phyloP scores from a whole-genome alignment of 2,329 filamentous ascomycete species.

The Pezicula neosporulosa region DNA sequence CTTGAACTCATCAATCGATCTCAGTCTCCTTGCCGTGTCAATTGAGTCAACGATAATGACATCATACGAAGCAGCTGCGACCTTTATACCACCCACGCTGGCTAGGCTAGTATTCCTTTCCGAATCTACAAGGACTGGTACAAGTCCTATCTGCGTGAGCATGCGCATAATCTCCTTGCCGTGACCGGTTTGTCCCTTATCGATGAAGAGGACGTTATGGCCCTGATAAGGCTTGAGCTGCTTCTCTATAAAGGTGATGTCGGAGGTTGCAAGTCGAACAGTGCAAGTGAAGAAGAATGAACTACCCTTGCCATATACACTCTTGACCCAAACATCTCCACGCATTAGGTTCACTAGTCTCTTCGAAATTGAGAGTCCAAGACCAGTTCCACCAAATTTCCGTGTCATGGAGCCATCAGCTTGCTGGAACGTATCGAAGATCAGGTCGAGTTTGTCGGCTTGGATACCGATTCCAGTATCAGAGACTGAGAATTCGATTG shows the following conservation, averaged over 20 bases:
- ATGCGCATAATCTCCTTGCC: conserved; percentile 74
- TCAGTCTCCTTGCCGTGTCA: conserved; percentile 79
- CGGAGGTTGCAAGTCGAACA: conserved; percentile 78
- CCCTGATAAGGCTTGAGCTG: conserved; percentile 87
- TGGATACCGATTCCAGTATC: conserved; percentile 98
- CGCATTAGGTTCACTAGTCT: conserved; percentile 94
- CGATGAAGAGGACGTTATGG: conserved; percentile 90
- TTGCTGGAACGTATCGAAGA: conserved; percentile 99
- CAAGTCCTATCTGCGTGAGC: conserved; percentile 73
- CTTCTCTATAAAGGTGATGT: conserved; percentile 73
- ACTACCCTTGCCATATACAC: conserved; percentile 85
- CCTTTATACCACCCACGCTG: conserved; percentile 46
- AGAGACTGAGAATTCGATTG: conserved; percentile 91
- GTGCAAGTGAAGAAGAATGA: conserved; percentile 96
- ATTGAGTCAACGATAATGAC: conserved; percentile 95
- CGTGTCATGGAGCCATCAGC: conserved; percentile 95
- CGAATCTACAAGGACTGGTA: conserved; percentile 82
- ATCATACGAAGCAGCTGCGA: conserved; percentile 60
- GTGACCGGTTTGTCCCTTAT: conserved; percentile 79
- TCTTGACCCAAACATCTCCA: conserved; percentile 94
- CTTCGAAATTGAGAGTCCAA: conserved; percentile 93
- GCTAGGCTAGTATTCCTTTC: conserved; percentile 60
- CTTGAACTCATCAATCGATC: conserved; percentile 92
- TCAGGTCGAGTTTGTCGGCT: conserved; percentile 89
- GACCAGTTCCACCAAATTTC: conserved; percentile 91